phyloP scores from a whole-genome alignment of 768 basidiomycete species.

The Tricholoma sp. region DNA sequence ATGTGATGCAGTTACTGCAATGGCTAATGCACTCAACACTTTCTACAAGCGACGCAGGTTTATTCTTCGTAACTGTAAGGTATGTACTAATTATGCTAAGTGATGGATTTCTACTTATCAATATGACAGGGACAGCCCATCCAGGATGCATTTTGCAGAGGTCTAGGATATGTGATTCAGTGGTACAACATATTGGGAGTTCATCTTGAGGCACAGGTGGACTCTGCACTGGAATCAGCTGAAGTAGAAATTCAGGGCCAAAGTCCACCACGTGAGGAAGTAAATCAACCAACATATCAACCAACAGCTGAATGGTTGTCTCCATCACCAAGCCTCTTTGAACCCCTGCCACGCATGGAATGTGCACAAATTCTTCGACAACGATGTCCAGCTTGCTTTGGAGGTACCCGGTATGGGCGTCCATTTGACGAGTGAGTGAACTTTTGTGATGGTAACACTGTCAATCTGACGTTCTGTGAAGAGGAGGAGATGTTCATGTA shows the following conservation, averaged over 20 bases:
- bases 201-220: slow-evolving; percentile 2
- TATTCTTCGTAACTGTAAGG: slow-evolving; percentile 9
- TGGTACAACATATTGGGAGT: slow-evolving; percentile 12
- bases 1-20: slow-evolving; percentile 26
- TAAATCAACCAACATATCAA: not conserved
- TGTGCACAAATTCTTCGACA: slow-evolving; percentile 19
- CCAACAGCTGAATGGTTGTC: not conserved
- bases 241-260: not conserved
- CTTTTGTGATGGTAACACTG: not conserved
- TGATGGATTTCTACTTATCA: not conserved
- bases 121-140: slow-evolving; percentile 16
- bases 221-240: not conserved
- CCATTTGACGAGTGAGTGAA: slow-evolving; percentile 15
- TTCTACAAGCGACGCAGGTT: slow-evolving; percentile 25
- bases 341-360: slow-evolving; percentile 1
- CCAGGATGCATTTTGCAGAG: slow-evolving; percentile 25
- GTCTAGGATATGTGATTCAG: slow-evolving; percentile 13
- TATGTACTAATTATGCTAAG: slow-evolving; percentile 3
- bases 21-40: slow-evolving; percentile 20
- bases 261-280: slow-evolving; percentile 4
- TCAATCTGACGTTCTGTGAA: slow-evolving; percentile 5
- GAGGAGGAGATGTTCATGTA: slow-evolving; percentile 33
- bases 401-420: slow-evolving; percentile 18
- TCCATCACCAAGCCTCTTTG: slow-evolving; percentile 6
- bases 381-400: slow-evolving; percentile 30